Conservation (phyloP, 2,329 filamentous ascomycete species). For the Penicillium brevicompactum region DNA sequence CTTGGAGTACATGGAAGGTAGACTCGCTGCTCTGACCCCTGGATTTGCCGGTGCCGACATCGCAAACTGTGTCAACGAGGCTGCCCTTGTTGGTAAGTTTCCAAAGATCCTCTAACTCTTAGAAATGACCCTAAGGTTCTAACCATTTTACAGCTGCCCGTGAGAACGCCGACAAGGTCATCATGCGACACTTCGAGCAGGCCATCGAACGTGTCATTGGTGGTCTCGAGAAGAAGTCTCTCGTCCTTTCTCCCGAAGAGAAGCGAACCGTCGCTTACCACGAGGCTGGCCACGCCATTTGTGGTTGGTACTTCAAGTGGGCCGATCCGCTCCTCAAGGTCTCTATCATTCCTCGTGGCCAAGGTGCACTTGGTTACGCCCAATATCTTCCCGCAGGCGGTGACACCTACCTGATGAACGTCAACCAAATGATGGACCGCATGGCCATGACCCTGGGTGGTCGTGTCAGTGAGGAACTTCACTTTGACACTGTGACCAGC, state of each 20-base stretch:
- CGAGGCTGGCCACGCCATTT: slow-evolving; percentile 97
- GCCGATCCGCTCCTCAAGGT: slow-evolving; percentile 98
- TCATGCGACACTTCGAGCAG: slow-evolving; percentile 91
- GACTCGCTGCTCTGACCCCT: slow-evolving; percentile 87
- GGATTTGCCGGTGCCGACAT: slow-evolving; percentile 98
- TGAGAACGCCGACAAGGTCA: slow-evolving; percentile 74
- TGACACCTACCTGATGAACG: slow-evolving; percentile 94
- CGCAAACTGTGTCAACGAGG: slow-evolving; percentile 97
- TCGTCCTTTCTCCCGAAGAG: slow-evolving; percentile 89
- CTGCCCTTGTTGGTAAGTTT: slow-evolving; percentile 83
- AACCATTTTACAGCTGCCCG: slow-evolving; percentile 70
- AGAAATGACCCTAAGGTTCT: slow-evolving; percentile 24
- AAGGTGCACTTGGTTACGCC: slow-evolving; percentile 91
- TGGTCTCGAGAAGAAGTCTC: slow-evolving; percentile 93
- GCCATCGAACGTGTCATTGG: slow-evolving; percentile 97
- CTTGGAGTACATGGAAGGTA: slow-evolving; percentile 80
- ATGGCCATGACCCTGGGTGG: slow-evolving; percentile 99
- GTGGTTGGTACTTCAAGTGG: slow-evolving; percentile 94
- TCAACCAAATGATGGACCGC: slow-evolving; percentile 94
- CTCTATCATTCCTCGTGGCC: slow-evolving; percentile 94
- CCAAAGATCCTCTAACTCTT: neutral
- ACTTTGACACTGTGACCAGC: slow-evolving; percentile 94
- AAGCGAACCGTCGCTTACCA: slow-evolving; percentile 97
- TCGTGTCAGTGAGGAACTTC: slow-evolving; percentile 90
- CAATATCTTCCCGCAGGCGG: slow-evolving; percentile 85